Base-by-base conservation (phyloP, 208 protist genomes). In the Trypanosoma vivax region DNA sequence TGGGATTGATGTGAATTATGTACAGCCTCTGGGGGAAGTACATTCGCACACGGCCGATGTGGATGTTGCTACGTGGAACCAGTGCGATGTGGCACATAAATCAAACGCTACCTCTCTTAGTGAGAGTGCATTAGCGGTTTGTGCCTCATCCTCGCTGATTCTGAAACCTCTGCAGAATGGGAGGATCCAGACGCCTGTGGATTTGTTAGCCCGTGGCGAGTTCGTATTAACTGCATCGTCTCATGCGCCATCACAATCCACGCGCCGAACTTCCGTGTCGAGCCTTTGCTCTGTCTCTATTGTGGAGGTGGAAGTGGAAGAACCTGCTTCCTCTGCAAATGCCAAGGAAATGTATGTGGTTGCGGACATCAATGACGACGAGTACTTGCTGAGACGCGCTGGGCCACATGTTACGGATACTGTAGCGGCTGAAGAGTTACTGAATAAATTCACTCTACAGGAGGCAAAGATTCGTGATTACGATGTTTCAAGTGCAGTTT, bases 311-410 rank as follows among this genome's bases (percentile, higher is more conserved):
- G 11, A 21, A 0, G 23, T 16, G 33, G 48, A 28, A 24, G 39
- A 31, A 19, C 33, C 35, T 10, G 27, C 59, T 21, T 76, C 70
- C 24, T 75, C 79, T 28, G 30, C 45, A 7, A 78, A 89, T 31
- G 59, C 68, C 4, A 65, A 66, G 10, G 49, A 50, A 5, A 59
- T 71, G 43, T 89, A 84, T 58, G 55, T 67, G 9, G 64, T 89
- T 14, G 66, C 72, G 1, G 78, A 89, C 58, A 88, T 92, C 53
- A 92, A 89, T 57, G 81, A 89, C 52, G 81, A 92, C 37, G 76
- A 79, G 18, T 85, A 74, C 38, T n/a, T 88, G 21, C 52, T 52
- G 21, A 24, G 70, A 50, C 75, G 78, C 14, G 65, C 66, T 18
- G 76, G 79, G 0, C 65, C 76, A 10, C 46, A 50, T 34, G 39